A percentile compares a stretch with the other conserved stretches of the same genome.
phyloP scores from a whole-genome alignment of 352 stramenopile genomes.

The Albugo candida region DNA sequence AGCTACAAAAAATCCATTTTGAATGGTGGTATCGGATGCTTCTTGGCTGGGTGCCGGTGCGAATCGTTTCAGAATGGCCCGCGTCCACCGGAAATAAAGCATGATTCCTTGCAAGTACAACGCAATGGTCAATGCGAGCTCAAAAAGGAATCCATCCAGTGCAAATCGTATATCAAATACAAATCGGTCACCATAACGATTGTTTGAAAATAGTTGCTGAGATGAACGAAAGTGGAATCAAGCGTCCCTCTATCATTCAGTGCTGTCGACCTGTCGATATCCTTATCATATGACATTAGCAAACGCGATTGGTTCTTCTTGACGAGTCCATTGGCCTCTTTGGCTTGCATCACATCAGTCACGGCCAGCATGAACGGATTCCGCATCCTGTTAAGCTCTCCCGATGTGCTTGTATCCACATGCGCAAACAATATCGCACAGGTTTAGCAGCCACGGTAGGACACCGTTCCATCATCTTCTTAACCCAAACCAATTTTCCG shows the following conservation, averaged over 20 bases:
- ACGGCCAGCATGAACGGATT: constrained; percentile 45
- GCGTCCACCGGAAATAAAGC: constrained; percentile 42
- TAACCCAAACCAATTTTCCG: constrained; percentile 73
- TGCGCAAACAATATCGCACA: constrained; percentile 30
- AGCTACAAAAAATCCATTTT: constrained; percentile 49
- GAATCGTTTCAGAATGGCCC: constrained; percentile 38
- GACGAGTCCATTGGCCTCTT: constrained; percentile 13
- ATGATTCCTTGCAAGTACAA: constrained; percentile 17
- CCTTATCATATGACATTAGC: constrained; percentile 43
- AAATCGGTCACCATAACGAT: constrained; percentile 37
- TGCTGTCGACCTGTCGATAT: constrained; percentile 34
- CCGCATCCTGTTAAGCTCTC: constrained; percentile 16
- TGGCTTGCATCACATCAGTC: constrained; percentile 16
- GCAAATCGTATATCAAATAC: constrained; percentile 41
- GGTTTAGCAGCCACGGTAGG: constrained; percentile 24
- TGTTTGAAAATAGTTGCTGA: constrained; percentile 31
- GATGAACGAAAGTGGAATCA: constrained; percentile 68
- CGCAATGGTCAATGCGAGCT: constrained; percentile 20
- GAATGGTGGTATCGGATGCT: constrained; percentile 58
- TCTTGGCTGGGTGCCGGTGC: constrained; percentile 60
- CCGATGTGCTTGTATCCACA: constrained; percentile 24
- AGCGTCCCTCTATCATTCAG: constrained; percentile 60
- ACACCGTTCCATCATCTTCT: constrained; percentile 64
- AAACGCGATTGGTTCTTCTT: constrained; percentile 16
- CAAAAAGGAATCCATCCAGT: constrained; percentile 22